Conservation (phyloP, 2,329 filamentous ascomycete genomes). For the Pleochaeta shiraiana region DNA sequence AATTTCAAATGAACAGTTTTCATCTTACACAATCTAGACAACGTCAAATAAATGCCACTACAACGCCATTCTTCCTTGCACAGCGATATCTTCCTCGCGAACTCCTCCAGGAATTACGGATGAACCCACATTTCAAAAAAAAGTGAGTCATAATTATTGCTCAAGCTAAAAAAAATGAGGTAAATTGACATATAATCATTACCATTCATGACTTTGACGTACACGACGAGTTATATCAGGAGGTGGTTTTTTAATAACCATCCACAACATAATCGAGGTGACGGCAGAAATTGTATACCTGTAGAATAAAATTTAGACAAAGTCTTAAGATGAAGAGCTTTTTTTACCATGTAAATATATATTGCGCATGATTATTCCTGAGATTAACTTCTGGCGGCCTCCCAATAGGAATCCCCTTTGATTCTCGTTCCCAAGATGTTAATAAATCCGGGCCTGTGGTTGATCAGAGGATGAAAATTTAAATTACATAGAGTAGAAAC, state of each 20-base stretch:
- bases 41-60: constrained; percentile 46
- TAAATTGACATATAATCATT: constrained; percentile 21
- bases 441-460: constrained; percentile 53
- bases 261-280: constrained; percentile 89
- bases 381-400: constrained; percentile 76
- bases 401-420: constrained; percentile 74
- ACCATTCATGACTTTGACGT: constrained; percentile 57
- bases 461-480: constrained; percentile 7
- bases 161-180: constrained; percentile 22
- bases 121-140: constrained; percentile 33
- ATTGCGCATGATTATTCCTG: constrained; percentile 92
- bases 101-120: constrained; percentile 59
- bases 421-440: constrained; percentile 49
- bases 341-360: constrained; percentile 92
- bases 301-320: constrained; percentile 6
- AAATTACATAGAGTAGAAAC: background rate
- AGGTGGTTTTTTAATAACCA: constrained; percentile 76
- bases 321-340: background rate
- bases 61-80: constrained; percentile 69
- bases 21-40: constrained; percentile 33
- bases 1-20: background rate
- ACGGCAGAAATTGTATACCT: constrained; percentile 76
- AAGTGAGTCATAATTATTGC: constrained; percentile 22
- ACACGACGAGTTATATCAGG: constrained; percentile 51
- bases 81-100: constrained; percentile 65